Conservation (phyloP, 495 filamentous ascomycete species). For the Aspergillus leporis region DNA sequence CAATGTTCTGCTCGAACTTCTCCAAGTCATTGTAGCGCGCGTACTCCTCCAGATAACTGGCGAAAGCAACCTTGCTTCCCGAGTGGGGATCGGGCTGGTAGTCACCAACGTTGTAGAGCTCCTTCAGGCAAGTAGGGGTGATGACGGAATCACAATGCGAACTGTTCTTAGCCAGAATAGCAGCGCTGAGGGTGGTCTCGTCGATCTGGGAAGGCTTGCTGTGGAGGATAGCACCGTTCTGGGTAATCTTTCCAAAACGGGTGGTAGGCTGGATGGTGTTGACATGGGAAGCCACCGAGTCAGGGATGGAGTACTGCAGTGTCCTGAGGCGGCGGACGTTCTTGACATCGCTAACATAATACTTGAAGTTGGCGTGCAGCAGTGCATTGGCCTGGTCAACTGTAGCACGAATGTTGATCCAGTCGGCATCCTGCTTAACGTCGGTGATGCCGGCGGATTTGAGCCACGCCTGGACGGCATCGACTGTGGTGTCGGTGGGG, state of each 20-base stretch:
- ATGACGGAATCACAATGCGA: conserved; percentile 46
- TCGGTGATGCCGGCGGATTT: conserved; percentile 43
- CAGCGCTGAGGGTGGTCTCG: conserved; percentile 22
- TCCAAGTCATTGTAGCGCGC: conserved; percentile 61
- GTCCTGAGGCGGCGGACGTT: conserved; percentile 55
- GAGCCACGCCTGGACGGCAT: conserved; percentile 52
- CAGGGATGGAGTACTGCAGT: conserved; percentile 59
- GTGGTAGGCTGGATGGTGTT: conserved; percentile 59
- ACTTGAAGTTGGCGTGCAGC: conserved; percentile 57
- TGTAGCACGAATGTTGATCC: conserved; percentile 58
- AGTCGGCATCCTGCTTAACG: conserved; percentile 58
- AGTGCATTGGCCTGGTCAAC: conserved; percentile 55
- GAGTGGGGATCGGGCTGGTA: conserved; percentile 40
- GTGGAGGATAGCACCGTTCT: conserved; percentile 36
- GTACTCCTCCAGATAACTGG: conserved; percentile 68
- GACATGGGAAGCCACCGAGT: conserved; percentile 45
- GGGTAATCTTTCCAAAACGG: conserved; percentile 51
- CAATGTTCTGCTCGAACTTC: conserved; percentile 53
- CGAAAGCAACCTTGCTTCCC: conserved; percentile 59
- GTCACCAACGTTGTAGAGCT: conserved; percentile 60
- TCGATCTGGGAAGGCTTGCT: conserved; percentile 27
- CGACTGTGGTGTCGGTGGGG: conserved; percentile 48
- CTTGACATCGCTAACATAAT: conserved; percentile 45
- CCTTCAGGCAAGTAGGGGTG: conserved; percentile 60
- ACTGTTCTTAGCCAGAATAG: conserved; percentile 18